phyloP scores from a whole-genome alignment of 1,284 basidiomycete species.

The Pseudozyma pruni region DNA sequence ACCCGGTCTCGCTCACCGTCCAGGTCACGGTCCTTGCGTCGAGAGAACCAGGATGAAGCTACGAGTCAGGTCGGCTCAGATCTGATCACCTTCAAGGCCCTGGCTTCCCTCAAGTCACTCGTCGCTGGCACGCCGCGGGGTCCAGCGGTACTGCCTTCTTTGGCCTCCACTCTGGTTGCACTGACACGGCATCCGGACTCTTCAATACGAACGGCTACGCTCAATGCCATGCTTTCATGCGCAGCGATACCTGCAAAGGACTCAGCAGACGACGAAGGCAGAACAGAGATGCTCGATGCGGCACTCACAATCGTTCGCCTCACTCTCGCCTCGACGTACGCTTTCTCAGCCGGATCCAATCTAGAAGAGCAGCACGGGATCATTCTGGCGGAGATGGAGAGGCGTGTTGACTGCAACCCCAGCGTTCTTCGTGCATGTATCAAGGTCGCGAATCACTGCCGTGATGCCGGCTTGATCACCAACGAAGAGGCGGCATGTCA shows the following conservation, averaged over 20 bases:
- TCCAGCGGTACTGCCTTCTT: slow-evolving; percentile 23
- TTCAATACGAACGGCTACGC: slow-evolving; percentile 21
- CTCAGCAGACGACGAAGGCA: slow-evolving; percentile 6
- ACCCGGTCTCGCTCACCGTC: slow-evolving; percentile 4
- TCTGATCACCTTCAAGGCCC: slow-evolving; percentile 2
- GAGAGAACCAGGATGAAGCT: no score
- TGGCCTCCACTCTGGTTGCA: slow-evolving; percentile 35
- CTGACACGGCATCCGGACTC: slow-evolving; percentile 30
- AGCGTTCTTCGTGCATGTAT: slow-evolving; percentile 34
- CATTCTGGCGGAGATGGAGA: slow-evolving; percentile 39
- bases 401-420: slow-evolving; percentile 31
- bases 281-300: slow-evolving; percentile 33
- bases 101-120: slow-evolving; percentile 25
- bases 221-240: slow-evolving; percentile 36
- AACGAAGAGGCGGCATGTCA: slow-evolving; percentile 21
- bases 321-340: slow-evolving; percentile 31
- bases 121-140: slow-evolving; percentile 23
- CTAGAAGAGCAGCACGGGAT: slow-evolving; percentile 25
- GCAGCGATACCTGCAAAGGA: not conserved
- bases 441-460: slow-evolving; percentile 17
- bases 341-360: slow-evolving; percentile 18
- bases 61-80: no score
- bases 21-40: slow-evolving; percentile 2
- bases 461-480: slow-evolving; percentile 7
- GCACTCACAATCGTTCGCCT: slow-evolving; percentile 35